Base-by-base conservation (phyloP, 257 asterid genomes). In the Capsicum rhomboideum region DNA sequence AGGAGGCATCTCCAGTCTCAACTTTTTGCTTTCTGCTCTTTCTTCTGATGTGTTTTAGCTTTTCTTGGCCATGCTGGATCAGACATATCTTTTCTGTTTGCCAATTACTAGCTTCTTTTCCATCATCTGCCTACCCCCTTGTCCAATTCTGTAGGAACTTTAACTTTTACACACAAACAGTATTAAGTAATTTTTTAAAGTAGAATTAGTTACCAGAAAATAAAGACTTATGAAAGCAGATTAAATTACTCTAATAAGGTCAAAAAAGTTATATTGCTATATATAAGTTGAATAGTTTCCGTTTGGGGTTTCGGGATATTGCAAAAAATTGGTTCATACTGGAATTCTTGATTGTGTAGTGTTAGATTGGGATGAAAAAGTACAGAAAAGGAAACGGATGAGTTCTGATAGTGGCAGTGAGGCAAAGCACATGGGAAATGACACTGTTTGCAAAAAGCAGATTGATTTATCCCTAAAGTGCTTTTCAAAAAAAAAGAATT, bases 351-450 rank as follows among this genome's bases (percentile, higher is more conserved):
- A 49, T 8, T 17, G 61, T 49, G 14, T 16, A 75, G 10, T 26
- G 44, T n/a, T 46, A 75, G 61, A 50, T 23, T 26, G 44, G 59
- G 14, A 23, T 49, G 23, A 14, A 8, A 23, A 74, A 23, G 59
- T 46, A 23, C 40, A 9, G 23, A 46, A 49, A 26, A 17, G 75
- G 80, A 26, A 26, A 49, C 40, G 49, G 81, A 49, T 28, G 44
- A 54, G 44, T 5, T 26, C 44, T 49, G 16, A 67, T 13, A 67
- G 26, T 1, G 49, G 68, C 11, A 67, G 75, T 8, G 81, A 75
- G 81, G 81, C 46, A 75, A 75, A 49, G 44, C 81, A 75, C 81
- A 75, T 49, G 81, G 81, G 21, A 28, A 28, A 75, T 75, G 44
- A 75, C 42, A 2, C 4, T 26, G 0, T 71, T 21, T 14, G 34